Evolutionary conservation across 2,329 filamentous ascomycete genomes (phyloP).

Genomic region (Fusarium virguliforme): DNA sequence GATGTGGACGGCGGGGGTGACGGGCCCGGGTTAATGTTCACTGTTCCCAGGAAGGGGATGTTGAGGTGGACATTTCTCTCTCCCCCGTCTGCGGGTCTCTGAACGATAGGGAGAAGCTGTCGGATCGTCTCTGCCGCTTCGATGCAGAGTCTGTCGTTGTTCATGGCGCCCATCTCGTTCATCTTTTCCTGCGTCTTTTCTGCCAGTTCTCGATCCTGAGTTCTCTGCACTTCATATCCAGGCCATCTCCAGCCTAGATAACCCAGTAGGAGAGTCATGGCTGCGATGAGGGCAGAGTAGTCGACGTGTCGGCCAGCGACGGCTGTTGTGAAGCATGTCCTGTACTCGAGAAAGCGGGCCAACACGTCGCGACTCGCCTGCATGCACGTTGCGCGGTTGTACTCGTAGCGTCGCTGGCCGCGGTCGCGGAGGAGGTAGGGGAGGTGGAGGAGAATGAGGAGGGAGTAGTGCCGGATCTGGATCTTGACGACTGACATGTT

Average conservation of each 20-base stretch:
- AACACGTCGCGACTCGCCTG: conserved; percentile 68
- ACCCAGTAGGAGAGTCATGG: conserved; percentile 66
- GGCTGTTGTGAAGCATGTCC: conserved; percentile 47
- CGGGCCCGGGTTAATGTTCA: conserved; percentile 58
- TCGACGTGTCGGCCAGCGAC: conserved; percentile 63
- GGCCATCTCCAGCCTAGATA: conserved; percentile 61
- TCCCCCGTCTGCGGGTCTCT: conserved; percentile 45
- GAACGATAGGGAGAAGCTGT: conserved; percentile 62
- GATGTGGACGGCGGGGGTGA: conserved; percentile 35
- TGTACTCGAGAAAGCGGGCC: conserved; percentile 64
- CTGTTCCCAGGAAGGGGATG: conserved; percentile 64
- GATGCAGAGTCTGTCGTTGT: conserved; percentile 60
- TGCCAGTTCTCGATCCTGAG: conserved; percentile 57
- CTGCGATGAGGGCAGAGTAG: conserved; percentile 67
- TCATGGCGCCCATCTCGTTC: conserved; percentile 57
- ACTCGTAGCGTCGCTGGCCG: conserved; percentile 64
- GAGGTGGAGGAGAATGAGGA: conserved; percentile 69
- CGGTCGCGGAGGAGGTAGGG: conserved; percentile 68
- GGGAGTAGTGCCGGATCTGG: conserved; percentile 67
- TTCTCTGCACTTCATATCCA: conserved; percentile 43
- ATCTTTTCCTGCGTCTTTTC: conserved; percentile 58
- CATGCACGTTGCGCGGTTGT: conserved; percentile 61
- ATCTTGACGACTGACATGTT: conserved; percentile 58
- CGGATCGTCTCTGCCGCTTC: conserved; percentile 63
- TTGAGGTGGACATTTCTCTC: conserved; percentile 57